phyloP scores from a whole-genome alignment of 179 eudicot species.

The Carnegiea gigantea region DNA sequence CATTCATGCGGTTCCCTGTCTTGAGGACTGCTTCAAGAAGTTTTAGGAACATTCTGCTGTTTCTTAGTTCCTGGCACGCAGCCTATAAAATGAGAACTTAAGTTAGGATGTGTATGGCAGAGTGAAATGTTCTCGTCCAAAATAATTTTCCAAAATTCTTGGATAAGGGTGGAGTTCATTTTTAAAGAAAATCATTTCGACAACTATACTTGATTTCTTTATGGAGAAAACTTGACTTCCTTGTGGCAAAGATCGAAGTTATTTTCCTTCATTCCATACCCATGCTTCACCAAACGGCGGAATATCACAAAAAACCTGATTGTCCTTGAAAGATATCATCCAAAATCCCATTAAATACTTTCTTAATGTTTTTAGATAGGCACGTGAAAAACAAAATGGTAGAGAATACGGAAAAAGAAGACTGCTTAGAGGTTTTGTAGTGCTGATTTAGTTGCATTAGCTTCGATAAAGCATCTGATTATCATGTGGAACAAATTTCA shows the following conservation, averaged over 20 bases:
- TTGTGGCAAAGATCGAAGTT: neutral
- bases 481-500: neutral
- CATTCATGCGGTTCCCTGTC: slow-evolving; percentile 94
- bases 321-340: too few relatives aligned
- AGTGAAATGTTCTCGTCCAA: neutral
- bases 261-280: neutral
- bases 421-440: neutral
- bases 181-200: neutral
- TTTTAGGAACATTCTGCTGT: slow-evolving; percentile 78
- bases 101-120: neutral
- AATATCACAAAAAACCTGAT: too few relatives aligned
- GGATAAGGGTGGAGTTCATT: neutral
- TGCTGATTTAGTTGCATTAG: neutral
- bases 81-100: slow-evolving; percentile 39
- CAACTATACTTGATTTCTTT: neutral
- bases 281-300: neutral
- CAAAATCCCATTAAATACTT: too few relatives aligned
- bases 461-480: neutral
- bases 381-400: too few relatives aligned
- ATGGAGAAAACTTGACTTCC: neutral
- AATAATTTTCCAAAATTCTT: neutral
- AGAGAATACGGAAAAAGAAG: too few relatives aligned
- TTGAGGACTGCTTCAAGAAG: slow-evolving; percentile 92
- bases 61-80: slow-evolving; percentile 82
- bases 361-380: too few relatives aligned